These are phyloP conservation scores for Colletotrichum sp. DNA, from an alignment of 2,329 filamentous ascomycete genomes.

Conservation along the genomic window DNA sequence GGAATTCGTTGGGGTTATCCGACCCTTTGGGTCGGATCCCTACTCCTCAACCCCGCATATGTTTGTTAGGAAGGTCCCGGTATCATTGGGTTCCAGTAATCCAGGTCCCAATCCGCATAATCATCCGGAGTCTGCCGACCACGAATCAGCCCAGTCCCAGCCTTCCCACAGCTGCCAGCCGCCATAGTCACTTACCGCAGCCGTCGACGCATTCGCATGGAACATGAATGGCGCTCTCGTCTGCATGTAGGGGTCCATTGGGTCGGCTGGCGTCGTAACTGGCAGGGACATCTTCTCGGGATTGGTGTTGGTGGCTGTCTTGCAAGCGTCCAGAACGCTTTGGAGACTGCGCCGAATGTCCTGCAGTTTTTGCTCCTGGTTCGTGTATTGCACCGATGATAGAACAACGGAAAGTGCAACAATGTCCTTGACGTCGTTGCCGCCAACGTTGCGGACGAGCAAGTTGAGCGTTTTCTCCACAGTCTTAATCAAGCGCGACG, in stretches of 20 bases:
- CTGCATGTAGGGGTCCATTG: constrained; percentile 24
- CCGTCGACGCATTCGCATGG: constrained; percentile 31
- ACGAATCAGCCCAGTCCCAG: constrained; percentile 36
- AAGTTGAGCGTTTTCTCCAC: constrained; percentile 54
- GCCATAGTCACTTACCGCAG: constrained; percentile 30
- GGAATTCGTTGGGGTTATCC: neutral
- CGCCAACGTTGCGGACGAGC: constrained; percentile 50
- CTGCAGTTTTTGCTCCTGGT: constrained; percentile 44
- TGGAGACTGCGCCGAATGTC: constrained; percentile 47
- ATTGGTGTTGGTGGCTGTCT: constrained; percentile 48
- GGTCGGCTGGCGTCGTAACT: constrained; percentile 7
- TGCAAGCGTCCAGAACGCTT: constrained; percentile 47
- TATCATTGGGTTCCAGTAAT: constrained; percentile 16
- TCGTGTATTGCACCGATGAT: constrained; percentile 46
- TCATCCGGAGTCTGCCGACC: constrained; percentile 22
- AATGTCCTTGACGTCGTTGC: constrained; percentile 57
- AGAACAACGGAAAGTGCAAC: constrained; percentile 54
- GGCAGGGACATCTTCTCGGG: constrained; percentile 38
- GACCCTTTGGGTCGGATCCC: neutral
- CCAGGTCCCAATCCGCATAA: constrained; percentile 21
- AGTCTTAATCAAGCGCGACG: constrained; percentile 42
- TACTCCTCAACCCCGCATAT: neutral
- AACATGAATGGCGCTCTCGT: constrained; percentile 29
- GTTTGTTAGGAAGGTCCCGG: neutral
- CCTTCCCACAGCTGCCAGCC: constrained; percentile 47